Evolutionary conservation across 192 early-diverging fungal genomes (phyloP).

Genomic region (Coemansia sp.): DNA sequence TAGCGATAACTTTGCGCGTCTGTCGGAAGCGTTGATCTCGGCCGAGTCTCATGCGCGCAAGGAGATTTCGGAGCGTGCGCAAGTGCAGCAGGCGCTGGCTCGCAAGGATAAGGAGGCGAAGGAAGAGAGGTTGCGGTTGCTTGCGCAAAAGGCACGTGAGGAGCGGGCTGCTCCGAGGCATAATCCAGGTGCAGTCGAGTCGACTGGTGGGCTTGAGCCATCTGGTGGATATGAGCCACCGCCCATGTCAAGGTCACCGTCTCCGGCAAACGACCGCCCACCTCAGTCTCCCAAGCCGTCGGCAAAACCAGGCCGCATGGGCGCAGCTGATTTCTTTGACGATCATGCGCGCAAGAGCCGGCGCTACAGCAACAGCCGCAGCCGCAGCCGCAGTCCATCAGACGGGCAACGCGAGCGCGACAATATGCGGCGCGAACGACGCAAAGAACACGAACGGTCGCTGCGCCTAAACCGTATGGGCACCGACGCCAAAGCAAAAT

Average conservation of each 20-base stretch:
- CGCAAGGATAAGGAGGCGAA: constrained; percentile 93
- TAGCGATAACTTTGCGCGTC: constrained; percentile 95
- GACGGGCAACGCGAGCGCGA: constrained; percentile 73
- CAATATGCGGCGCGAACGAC: constrained; percentile 77
- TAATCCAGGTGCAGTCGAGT: constrained; percentile 11
- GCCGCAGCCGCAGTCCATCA: constrained; percentile 17
- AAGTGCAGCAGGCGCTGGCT: constrained; percentile 89
- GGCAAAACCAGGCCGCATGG: constrained; percentile 4
- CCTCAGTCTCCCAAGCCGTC: constrained; percentile 1
- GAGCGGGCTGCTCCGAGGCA: constrained; percentile 59
- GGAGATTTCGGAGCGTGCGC: constrained; percentile 86
- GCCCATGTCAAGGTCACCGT: constrained; percentile 9
- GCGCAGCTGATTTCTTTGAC: constrained; percentile 32
- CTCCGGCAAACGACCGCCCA: not conserved
- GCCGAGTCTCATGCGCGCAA: constrained; percentile 92
- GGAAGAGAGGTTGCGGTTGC: constrained; percentile 82
- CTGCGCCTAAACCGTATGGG: constrained; percentile 87
- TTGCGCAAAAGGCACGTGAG: constrained; percentile 95
- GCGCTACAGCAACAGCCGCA: constrained; percentile 12
- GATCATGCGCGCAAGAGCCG: constrained; percentile 22
- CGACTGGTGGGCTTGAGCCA: constrained; percentile 1
- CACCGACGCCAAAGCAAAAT: constrained; percentile 79
- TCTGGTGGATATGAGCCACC: constrained; percentile 18
- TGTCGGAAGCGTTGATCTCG: constrained; percentile 90
- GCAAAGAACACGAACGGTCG: constrained; percentile 84